phyloP scores from a whole-genome alignment of 2,329 filamentous ascomycete species.

The Aspergillus sp. region DNA sequence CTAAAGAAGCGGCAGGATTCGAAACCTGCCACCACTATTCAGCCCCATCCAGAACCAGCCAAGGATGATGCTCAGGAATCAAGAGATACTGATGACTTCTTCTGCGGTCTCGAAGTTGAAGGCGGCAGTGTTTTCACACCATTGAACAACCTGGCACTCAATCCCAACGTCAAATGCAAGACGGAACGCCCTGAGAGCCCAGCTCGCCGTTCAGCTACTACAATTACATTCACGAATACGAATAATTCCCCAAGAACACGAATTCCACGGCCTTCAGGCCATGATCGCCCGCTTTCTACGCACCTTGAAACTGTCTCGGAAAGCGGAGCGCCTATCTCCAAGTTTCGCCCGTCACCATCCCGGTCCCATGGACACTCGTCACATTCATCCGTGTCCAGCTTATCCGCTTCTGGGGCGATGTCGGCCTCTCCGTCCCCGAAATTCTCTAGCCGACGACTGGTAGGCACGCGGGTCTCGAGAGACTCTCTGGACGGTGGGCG shows the following conservation, averaged over 20 bases:
- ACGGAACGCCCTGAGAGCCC: slow-evolving; percentile 61
- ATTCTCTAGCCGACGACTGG: slow-evolving; percentile 54
- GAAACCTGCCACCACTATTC: slow-evolving; percentile 19
- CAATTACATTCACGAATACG: slow-evolving; percentile 86
- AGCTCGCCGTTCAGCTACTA: slow-evolving; percentile 63
- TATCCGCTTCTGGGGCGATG: slow-evolving; percentile 53
- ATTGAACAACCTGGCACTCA: slow-evolving; percentile 65
- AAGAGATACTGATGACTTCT: slow-evolving; percentile 60
- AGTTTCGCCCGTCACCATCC: slow-evolving; percentile 56
- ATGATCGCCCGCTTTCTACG: slow-evolving; percentile 63
- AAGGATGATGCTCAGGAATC: slow-evolving; percentile 10
- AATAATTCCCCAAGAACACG: slow-evolving; percentile 53
- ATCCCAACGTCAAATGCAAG: slow-evolving; percentile 88
- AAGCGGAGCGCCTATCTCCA: slow-evolving; percentile 63
- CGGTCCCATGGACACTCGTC: slow-evolving; percentile 57
- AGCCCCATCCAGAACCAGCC: slow-evolving; percentile 24
- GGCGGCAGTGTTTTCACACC: slow-evolving; percentile 74
- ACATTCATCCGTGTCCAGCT: slow-evolving; percentile 59
- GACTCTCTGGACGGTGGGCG: slow-evolving; percentile 37
- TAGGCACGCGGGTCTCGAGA: slow-evolving; percentile 37
- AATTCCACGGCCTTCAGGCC: slow-evolving; percentile 66
- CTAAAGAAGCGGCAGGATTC: slow-evolving; percentile 60
- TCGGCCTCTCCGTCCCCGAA: slow-evolving; percentile 50
- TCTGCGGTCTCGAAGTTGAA: slow-evolving; percentile 78
- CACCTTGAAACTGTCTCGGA: slow-evolving; percentile 85